Conservation (phyloP, 805 yeast genomes). For the Dipodascus geniculatus region DNA sequence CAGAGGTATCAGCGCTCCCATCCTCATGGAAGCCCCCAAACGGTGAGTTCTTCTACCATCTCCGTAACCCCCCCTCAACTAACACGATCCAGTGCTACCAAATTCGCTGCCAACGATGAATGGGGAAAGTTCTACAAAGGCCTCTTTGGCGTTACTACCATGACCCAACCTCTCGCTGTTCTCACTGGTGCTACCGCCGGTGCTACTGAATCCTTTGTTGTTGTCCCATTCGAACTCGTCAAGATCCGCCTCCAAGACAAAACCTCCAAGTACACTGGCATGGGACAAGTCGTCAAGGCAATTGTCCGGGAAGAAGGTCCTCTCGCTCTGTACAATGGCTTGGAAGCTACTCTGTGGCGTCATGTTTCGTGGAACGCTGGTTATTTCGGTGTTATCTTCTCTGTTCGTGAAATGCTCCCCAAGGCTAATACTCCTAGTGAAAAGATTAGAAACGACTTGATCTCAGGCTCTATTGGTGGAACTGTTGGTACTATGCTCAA, state of each 20-base stretch:
- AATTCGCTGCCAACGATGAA: constrained; percentile 96
- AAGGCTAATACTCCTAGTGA: constrained; percentile 56
- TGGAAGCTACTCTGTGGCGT: constrained; percentile 96
- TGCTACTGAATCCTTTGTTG: constrained; percentile 91
- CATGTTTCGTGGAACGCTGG: constrained; percentile 97
- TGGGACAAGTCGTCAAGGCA: constrained; percentile 66
- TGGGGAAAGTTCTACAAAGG: constrained; percentile 79
- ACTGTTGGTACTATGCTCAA: constrained; percentile 89
- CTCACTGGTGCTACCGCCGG: constrained; percentile 98
- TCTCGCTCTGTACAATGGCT: constrained; percentile 80
- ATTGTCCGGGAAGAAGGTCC: constrained; percentile 68
- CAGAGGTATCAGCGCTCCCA: constrained; percentile 92
- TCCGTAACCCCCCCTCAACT: not conserved
- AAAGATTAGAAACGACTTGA: constrained; percentile 74
- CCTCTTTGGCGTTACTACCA: constrained; percentile 51
- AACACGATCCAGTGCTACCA: constrained; percentile 66
- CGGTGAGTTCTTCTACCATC: constrained; percentile 1
- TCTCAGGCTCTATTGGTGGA: constrained; percentile 95
- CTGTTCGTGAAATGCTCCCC: constrained; percentile 71
- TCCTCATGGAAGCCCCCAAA: constrained; percentile 98
- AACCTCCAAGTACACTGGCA: constrained; percentile 70
- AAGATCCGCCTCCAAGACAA: constrained; percentile 92
- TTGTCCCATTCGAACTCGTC: constrained; percentile 93
- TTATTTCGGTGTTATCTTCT: constrained; percentile 90
- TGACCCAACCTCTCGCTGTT: constrained; percentile 76